These are phyloP conservation scores for Casaregolazyma lundiana DNA, from an alignment of 1,139 yeast species.

Conservation along the genomic window DNA sequence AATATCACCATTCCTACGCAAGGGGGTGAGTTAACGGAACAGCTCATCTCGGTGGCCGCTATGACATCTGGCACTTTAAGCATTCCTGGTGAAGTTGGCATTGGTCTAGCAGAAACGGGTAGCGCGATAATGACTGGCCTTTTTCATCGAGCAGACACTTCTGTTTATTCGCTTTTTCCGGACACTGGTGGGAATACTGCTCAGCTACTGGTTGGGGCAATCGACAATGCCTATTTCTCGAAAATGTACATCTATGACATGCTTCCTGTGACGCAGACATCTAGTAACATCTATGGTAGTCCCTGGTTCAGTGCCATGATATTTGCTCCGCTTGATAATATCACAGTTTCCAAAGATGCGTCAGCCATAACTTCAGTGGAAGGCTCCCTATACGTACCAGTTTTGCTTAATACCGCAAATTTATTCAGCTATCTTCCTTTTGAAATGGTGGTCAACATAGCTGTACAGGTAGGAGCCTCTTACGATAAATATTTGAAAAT, in stretches of 20 bases:
- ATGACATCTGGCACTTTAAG: slow-evolving; percentile 16
- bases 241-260: slow-evolving; percentile 19
- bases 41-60: slow-evolving; percentile 20
- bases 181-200: slow-evolving; percentile 12
- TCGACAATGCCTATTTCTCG: slow-evolving; percentile 20
- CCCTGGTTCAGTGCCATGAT: slow-evolving; percentile 36
- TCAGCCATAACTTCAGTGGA: slow-evolving; percentile 37
- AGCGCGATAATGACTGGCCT: slow-evolving; percentile 8
- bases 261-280: slow-evolving; percentile 12
- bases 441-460: slow-evolving; percentile 55
- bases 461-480: slow-evolving; percentile 70
- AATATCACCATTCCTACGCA: background rate
- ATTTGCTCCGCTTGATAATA: slow-evolving; percentile 51
- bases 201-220: slow-evolving; percentile 22
- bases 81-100: slow-evolving; percentile 23
- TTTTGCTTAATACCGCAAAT: slow-evolving; percentile 57
- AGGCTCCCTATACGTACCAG: slow-evolving; percentile 43
- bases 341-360: slow-evolving; percentile 40
- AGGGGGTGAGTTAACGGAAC: too few relatives aligned
- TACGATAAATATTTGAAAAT: slow-evolving; percentile 46
- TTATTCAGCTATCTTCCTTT: slow-evolving; percentile 55
- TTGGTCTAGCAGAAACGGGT: slow-evolving; percentile 17
- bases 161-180: slow-evolving; percentile 18
- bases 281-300: background rate
- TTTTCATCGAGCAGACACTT: slow-evolving; percentile 13